A percentile compares a stretch with the other conserved stretches of the same genome.
phyloP scores from a whole-genome alignment of 208 protist genomes.

The Leishmania major region DNA sequence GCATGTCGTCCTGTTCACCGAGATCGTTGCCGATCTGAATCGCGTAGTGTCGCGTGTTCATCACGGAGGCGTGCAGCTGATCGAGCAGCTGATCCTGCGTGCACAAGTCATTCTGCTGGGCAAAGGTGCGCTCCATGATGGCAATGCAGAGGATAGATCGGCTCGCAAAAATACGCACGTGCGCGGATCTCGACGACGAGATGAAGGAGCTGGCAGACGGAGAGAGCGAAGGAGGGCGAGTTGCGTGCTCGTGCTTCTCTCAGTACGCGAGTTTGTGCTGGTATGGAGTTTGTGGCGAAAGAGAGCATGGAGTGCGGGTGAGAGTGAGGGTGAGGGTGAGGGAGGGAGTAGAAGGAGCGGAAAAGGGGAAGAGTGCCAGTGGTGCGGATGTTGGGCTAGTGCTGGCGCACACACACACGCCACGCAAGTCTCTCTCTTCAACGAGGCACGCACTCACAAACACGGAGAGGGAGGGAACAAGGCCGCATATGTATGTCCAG shows the following conservation, averaged over 20 bases:
- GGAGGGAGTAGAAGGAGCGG: neutral
- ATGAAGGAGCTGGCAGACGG: neutral
- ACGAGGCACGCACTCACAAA: neutral
- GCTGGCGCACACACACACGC: neutral
- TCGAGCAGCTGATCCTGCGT: slow-evolving; percentile 82
- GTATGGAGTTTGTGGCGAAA: neutral
- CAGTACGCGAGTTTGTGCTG: neutral
- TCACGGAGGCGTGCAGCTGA: slow-evolving; percentile 82
- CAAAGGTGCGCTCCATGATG: slow-evolving; percentile 20
- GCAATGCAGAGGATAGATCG: neutral
- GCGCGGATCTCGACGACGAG: neutral
- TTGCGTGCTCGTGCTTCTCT: neutral
- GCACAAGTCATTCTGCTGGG: slow-evolving; percentile 32
- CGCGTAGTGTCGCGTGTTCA: slow-evolving; percentile 84
- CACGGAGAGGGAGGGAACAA: neutral
- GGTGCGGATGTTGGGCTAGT: neutral
- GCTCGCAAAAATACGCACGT: neutral
- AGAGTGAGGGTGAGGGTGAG: neutral
- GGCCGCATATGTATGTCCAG: neutral
- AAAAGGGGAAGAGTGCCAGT: neutral
- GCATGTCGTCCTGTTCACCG: slow-evolving; percentile 74
- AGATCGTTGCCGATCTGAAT: slow-evolving; percentile 77
- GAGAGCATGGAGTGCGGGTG: neutral
- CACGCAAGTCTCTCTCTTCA: neutral
- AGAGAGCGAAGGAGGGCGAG: neutral